phyloP scores from a whole-genome alignment of 2,329 filamentous ascomycete species.

The Neophaeococcomyces aloes region DNA sequence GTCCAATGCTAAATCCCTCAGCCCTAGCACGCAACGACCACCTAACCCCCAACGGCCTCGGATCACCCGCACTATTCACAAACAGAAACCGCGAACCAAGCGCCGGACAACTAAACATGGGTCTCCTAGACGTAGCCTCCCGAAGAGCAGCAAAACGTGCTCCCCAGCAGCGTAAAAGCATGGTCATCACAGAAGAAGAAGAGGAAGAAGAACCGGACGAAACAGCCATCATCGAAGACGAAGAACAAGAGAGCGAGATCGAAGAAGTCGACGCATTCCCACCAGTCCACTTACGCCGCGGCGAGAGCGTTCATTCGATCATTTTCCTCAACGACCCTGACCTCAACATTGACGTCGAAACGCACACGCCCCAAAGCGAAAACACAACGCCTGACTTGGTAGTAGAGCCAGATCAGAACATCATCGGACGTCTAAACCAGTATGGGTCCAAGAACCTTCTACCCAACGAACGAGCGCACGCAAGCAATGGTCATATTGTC shows the following conservation, averaged over 20 bases:
- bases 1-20: slow-evolving; percentile 31
- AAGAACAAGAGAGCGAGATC: slow-evolving; percentile 28
- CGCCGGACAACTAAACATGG: slow-evolving; percentile 20
- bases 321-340: slow-evolving; percentile 18
- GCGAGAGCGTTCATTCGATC: slow-evolving; percentile 21
- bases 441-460: too few relatives aligned
- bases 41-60: slow-evolving; percentile 22
- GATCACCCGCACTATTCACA: slow-evolving; percentile 26
- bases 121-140: slow-evolving; percentile 15
- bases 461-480: too few relatives aligned
- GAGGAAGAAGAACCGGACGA: slow-evolving; percentile 32
- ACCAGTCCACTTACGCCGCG: slow-evolving; percentile 13
- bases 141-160: slow-evolving; percentile 14
- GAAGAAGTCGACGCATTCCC: slow-evolving; percentile 22
- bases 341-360: slow-evolving; percentile 1
- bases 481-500: too few relatives aligned
- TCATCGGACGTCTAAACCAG: too few relatives aligned
- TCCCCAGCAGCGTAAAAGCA: slow-evolving; percentile 20
- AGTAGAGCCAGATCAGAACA: too few relatives aligned
- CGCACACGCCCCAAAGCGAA: too few relatives aligned
- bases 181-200: slow-evolving; percentile 35
- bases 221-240: slow-evolving; percentile 26
- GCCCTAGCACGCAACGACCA: slow-evolving; percentile 14
- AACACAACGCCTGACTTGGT: too few relatives aligned
- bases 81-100: slow-evolving; percentile 21